Conservation (phyloP, 352 stramenopile genomes). For the Saprolegnia parasitica region DNA sequence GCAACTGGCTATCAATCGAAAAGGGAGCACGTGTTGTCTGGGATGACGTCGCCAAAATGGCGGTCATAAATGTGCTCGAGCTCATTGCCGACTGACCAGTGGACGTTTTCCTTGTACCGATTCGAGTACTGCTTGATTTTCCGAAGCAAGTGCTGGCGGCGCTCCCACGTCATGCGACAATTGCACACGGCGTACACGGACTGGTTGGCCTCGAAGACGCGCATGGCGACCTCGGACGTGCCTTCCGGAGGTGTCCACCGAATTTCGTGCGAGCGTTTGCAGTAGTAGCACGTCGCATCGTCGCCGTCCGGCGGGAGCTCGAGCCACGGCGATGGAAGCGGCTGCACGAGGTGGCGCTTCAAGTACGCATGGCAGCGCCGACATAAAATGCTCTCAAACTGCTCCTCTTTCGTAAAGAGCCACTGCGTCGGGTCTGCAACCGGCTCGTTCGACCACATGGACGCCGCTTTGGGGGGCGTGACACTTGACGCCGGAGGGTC, state of each 20-base stretch:
- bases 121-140: constrained; percentile 17
- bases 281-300: constrained; percentile 15
- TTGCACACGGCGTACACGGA: constrained; percentile 10
- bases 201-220: constrained; percentile 21
- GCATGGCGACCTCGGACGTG: background rate
- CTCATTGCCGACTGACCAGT: background rate
- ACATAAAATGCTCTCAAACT: constrained; percentile 13
- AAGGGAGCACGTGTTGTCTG: background rate
- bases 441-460: constrained; percentile 2
- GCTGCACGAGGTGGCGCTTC: background rate
- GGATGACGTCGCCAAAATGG: background rate
- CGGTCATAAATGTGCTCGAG: constrained; percentile 1
- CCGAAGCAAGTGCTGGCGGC: constrained; percentile 8
- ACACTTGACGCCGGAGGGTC: background rate
- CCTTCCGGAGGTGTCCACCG: constrained; percentile 4
- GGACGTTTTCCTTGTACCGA: constrained; percentile 20
- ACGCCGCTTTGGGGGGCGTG: background rate
- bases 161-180: constrained; percentile 24
- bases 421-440: constrained; percentile 8
- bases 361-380: constrained; percentile 17
- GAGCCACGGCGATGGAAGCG: constrained; percentile 14
- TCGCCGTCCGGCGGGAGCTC: constrained; percentile 22
- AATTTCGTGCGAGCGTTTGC: background rate
- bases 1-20: too few relatives aligned
- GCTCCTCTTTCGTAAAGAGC: constrained; percentile 14